Percentiles rank a stretch among this genome's conserved stretches.
Conservation (phyloP, 106 monocot species). For the Agapanthus africanus region DNA sequence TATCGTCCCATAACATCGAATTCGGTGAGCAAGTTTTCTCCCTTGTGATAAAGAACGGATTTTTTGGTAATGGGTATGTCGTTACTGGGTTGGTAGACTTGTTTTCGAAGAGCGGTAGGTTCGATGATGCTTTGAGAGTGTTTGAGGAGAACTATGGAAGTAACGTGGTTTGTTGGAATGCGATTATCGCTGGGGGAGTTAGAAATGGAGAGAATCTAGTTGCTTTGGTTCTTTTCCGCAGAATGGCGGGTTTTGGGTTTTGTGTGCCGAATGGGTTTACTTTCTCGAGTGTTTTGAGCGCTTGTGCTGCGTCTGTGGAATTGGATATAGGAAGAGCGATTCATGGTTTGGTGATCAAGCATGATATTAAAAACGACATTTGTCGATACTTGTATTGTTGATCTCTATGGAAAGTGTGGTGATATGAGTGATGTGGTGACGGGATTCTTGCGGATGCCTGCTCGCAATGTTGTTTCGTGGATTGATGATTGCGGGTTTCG, state of each 20-base stretch:
- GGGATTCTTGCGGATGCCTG: conserved; percentile 47
- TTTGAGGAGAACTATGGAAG: conserved; percentile 23
- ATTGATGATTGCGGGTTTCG: conserved; percentile 60
- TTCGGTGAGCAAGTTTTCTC: conserved; percentile 35
- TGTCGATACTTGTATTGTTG: conserved; percentile 42
- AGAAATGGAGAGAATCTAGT: conserved; percentile 37
- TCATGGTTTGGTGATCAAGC: conserved; percentile 50
- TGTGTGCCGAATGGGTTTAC: conserved; percentile 55
- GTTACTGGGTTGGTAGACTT: conserved; percentile 46
- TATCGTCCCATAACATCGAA: conserved; percentile 2
- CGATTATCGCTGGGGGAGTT: conserved; percentile 56
- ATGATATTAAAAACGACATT: conserved; percentile 33
- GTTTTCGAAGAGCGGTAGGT: conserved; percentile 31
- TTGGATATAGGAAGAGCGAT: conserved; percentile 34
- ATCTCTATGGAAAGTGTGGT: conserved; percentile 6
- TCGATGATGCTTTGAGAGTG: conserved; percentile 29
- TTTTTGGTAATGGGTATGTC: conserved; percentile 35
- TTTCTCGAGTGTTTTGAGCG: conserved; percentile 46
- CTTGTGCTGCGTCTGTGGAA: conserved; percentile 31
- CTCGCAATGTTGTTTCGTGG: conserved; percentile 65
- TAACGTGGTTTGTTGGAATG: conserved; percentile 74
- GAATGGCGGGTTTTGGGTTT: conserved; percentile 32
- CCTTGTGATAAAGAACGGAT: conserved; percentile 47
- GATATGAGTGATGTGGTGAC: conserved; percentile 34
- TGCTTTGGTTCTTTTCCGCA: conserved; percentile 36